A percentile compares a stretch with the other conserved stretches of the same genome.
Evolutionary conservation across 129 eudicot species (phyloP).

Genomic region (Smallanthus sonchifolius): DNA sequence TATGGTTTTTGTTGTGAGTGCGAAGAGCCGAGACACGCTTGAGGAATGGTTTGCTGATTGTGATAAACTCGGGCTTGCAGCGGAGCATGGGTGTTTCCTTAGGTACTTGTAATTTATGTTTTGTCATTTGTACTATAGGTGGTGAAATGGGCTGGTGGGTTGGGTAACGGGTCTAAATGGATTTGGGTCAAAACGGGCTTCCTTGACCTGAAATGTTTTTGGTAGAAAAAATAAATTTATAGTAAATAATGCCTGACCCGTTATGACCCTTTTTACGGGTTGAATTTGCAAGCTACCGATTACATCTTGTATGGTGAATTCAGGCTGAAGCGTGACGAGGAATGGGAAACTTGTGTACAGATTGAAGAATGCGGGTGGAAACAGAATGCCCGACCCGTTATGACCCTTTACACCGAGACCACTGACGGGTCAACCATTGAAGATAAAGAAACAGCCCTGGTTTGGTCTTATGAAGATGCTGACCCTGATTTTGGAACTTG

Average conservation of each 20-base stretch:
- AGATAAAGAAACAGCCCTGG: constrained; percentile 67
- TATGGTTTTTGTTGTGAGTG: constrained; percentile 74
- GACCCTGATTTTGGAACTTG: constrained; percentile 93
- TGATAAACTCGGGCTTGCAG: constrained; percentile 73
- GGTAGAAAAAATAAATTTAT: not conserved
- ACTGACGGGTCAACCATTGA: constrained; percentile 87
- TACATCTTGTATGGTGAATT: not conserved
- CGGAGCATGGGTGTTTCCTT: constrained; percentile 81
- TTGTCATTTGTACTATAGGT: not conserved
- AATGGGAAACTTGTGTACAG: constrained; percentile 79
- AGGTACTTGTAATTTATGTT: constrained; percentile 32
- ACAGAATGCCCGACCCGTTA: constrained; percentile 78
- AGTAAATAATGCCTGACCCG: no score
- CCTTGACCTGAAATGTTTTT: not conserved
- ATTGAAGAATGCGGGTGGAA: constrained; percentile 74
- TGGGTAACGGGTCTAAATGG: not conserved
- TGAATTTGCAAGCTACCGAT: not conserved
- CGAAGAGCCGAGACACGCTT: constrained; percentile 50
- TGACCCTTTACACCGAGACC: constrained; percentile 77
- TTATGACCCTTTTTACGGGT: not conserved
- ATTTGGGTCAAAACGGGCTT: not conserved
- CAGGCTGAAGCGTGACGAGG: constrained; percentile 53
- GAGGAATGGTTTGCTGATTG: constrained; percentile 72
- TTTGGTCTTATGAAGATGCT: constrained; percentile 81
- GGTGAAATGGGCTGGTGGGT: not conserved